phyloP scores from a whole-genome alignment of 495 filamentous ascomycete species.

The Friedmanniomyces endolithicus region DNA sequence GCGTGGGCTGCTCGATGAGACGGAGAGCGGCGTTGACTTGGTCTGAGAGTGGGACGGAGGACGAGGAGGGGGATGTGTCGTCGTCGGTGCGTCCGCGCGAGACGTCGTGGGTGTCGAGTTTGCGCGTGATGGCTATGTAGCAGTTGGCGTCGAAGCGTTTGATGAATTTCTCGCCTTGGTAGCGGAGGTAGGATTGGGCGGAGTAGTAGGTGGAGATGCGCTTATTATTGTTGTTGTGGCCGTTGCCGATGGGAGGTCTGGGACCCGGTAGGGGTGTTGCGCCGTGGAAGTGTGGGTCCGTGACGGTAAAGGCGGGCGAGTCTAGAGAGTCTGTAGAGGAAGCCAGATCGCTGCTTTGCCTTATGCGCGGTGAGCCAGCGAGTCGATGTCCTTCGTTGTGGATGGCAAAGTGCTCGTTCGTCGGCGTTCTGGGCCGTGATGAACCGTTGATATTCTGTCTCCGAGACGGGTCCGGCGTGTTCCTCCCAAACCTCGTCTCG shows the following conservation, averaged over 20 bases:
- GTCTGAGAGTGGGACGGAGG: background rate
- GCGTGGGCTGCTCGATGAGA: slow-evolving; percentile 69
- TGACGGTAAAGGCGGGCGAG: slow-evolving; percentile 30
- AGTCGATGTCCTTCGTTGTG: slow-evolving; percentile 89
- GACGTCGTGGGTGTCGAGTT: slow-evolving; percentile 96
- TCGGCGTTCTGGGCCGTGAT: slow-evolving; percentile 46
- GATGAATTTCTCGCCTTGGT: slow-evolving; percentile 93
- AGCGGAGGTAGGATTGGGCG: slow-evolving; percentile 94
- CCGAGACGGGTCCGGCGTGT: slow-evolving; percentile 72
- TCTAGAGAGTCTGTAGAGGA: slow-evolving; percentile 10
- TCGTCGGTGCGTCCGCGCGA: slow-evolving; percentile 50
- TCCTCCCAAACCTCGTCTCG: slow-evolving; percentile 85
- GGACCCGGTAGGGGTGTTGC: slow-evolving; percentile 33
- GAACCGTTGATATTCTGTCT: slow-evolving; percentile 63
- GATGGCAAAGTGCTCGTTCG: slow-evolving; percentile 79
- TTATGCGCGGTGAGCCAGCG: slow-evolving; percentile 29
- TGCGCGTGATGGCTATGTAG: slow-evolving; percentile 96
- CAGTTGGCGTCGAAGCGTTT: slow-evolving; percentile 95
- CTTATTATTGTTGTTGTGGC: slow-evolving; percentile 25
- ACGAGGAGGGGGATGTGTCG: slow-evolving; percentile 18
- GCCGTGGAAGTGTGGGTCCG: slow-evolving; percentile 71
- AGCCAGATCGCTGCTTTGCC: slow-evolving; percentile 8
- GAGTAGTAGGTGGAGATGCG: slow-evolving; percentile 81
- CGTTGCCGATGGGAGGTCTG: slow-evolving; percentile 20
- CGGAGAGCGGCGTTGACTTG: slow-evolving; percentile 62